Evolutionary conservation across 2,329 filamentous ascomycete species (phyloP).

Genomic region (Alternaria consortialis): DNA sequence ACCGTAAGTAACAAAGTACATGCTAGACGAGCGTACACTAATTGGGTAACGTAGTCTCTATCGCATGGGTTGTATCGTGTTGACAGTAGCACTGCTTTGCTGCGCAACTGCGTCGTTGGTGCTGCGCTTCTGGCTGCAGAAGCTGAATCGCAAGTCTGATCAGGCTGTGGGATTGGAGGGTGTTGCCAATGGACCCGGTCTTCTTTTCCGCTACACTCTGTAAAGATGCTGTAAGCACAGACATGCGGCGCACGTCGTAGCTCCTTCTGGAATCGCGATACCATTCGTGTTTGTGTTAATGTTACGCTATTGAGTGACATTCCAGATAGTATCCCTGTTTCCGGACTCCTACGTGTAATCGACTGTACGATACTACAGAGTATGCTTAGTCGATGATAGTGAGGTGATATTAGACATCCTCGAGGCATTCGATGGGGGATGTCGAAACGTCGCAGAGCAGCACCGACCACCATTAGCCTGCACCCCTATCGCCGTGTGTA

Average conservation of each 20-base stretch:
- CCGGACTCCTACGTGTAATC: background rate
- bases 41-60: slow-evolving; percentile 13
- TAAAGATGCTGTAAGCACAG: background rate
- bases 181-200: slow-evolving; percentile 20
- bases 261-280: background rate
- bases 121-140: slow-evolving; percentile 28
- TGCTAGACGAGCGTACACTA: background rate
- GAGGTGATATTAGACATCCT: background rate
- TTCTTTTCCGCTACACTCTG: slow-evolving; percentile 24
- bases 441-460: background rate
- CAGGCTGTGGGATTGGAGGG: slow-evolving; percentile 22
- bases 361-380: background rate
- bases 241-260: background rate
- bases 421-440: background rate
- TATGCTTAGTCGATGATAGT: background rate
- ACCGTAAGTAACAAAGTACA: slow-evolving; percentile 13
- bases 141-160: slow-evolving; percentile 25
- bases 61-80: slow-evolving; percentile 34
- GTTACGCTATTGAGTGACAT: background rate
- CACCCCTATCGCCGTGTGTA: background rate
- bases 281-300: background rate
- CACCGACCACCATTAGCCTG: background rate
- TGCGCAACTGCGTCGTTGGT: slow-evolving; percentile 22
- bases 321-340: background rate
- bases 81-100: slow-evolving; percentile 28